Conservation (phyloP, 805 yeast genomes). For the Schizosaccharomyces lindneri region DNA sequence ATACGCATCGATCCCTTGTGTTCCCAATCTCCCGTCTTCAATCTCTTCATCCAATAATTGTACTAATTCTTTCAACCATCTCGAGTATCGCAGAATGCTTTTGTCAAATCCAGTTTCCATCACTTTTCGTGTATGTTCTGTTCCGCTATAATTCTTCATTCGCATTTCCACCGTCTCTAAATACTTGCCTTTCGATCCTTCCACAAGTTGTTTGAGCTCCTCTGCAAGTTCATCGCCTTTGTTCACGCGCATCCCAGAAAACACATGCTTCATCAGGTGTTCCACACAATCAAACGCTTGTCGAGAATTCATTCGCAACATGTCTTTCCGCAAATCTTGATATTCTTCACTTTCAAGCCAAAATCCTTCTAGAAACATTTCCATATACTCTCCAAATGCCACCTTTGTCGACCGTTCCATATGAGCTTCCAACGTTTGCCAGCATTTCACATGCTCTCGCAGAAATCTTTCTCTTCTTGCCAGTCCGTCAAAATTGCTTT, state of each 20-base stretch:
- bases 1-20: not conserved
- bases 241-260: not conserved
- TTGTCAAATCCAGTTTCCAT: not conserved
- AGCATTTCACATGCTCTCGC: not conserved
- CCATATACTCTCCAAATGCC: not conserved
- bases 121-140: not conserved
- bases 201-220: not conserved
- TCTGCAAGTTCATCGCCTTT: not conserved
- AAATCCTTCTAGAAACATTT: not conserved
- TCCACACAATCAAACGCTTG: not conserved
- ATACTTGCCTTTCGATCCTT: not conserved
- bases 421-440: not conserved
- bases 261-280: not conserved
- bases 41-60: not conserved
- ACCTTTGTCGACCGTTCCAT: not conserved
- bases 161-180: not conserved
- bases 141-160: not conserved
- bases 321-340: not conserved
- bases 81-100: not conserved
- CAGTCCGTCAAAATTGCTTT: not conserved
- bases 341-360: not conserved
- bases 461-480: not conserved
- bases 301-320: not conserved
- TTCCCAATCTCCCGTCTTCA: not conserved
- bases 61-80: not conserved